A percentile compares a stretch with the other conserved stretches of the same genome.
Evolutionary conservation across 768 basidiomycete species (phyloP).

Genomic region (Trametes villosa): DNA sequence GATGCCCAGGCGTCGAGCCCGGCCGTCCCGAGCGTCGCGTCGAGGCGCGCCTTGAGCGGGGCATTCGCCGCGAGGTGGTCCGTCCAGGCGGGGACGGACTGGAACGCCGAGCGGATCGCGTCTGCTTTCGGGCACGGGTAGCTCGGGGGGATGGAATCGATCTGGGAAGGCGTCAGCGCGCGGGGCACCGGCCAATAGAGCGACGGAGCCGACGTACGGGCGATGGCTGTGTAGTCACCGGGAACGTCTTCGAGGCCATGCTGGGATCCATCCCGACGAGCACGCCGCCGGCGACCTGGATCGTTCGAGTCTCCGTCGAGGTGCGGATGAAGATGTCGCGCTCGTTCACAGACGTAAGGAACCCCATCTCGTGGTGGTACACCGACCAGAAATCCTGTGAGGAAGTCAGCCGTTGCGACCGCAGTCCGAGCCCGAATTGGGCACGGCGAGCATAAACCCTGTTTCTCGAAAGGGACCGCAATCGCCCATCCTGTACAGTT

Average conservation of each 20-base stretch:
- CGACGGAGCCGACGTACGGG: conserved; percentile 35
- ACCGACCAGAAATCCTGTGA: conserved; percentile 52
- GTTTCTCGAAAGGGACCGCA: too few species aligned
- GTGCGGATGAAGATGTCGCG: conserved; percentile 48
- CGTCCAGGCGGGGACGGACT: conserved; percentile 51
- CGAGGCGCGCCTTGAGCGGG: conserved; percentile 43
- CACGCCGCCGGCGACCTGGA: conserved; percentile 51
- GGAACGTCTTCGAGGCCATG: conserved; percentile 35
- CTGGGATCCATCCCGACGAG: conserved; percentile 49
- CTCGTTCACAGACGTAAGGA: conserved; percentile 40
- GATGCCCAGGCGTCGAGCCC: conserved; percentile 46
- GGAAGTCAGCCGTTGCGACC: not conserved
- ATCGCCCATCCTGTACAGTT: too few species aligned
- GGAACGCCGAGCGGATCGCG: conserved; percentile 43
- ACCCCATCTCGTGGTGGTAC: conserved; percentile 37
- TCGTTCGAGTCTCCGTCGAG: conserved; percentile 50
- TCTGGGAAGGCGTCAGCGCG: conserved; percentile 33
- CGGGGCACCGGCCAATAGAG: not conserved
- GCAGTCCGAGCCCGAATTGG: too few species aligned
- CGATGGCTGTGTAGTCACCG: conserved; percentile 41
- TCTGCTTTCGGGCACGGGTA: conserved; percentile 49
- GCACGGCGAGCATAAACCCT: too few species aligned
- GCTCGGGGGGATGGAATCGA: conserved; percentile 51
- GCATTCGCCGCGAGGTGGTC: conserved; percentile 45
- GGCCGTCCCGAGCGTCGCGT: conserved; percentile 44